Evolutionary conservation across 2,329 filamentous ascomycete genomes (phyloP), one percentile per base, ranked within the genome.

Genomic region (Pseudodiploospora longispora): DNA sequence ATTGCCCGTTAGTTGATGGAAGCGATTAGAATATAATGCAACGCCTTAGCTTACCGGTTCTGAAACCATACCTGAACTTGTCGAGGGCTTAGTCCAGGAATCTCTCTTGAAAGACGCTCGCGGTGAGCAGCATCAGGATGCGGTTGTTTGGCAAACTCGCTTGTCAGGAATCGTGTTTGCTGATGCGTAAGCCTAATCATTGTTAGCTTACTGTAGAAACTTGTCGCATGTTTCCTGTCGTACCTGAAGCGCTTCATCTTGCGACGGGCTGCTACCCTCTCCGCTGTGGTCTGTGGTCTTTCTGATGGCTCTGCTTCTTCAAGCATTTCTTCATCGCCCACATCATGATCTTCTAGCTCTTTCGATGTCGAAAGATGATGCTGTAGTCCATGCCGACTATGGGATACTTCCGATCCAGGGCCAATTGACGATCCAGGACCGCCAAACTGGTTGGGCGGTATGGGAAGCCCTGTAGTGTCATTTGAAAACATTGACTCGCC

Each of bases 61-160:
- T 97, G 90, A 66, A 97, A 97, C 91, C 90, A 97, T 40, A 97
- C 90, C 64, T 97, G 90, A 27, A 97, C 91, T 62, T 97, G 90
- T 49, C 90, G 80, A 33, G 90, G 87, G 56, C 87, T 95, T 40
- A 97, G 68, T 1, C 90, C 91, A 30, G 91, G 90, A 38, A 97
- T 96, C 61, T 96, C 88, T 50, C 85, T 75, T 4, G 90, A 91
- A 33, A 97, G 72, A 38, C 88, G 77, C 61, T 95, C 90, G 50
- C 90, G 77, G 63, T 95, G 89, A 38, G 87, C 86, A 35, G 90
- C 90, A 66, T 97, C 90, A 6, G 90, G 90, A 61, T 96, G 90
- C 27, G 90, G 87, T 61, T 97, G 89, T 56, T 93, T 89, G 46
- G 89, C 86, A 59, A 96, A 97, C 62, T 97, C 90, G 65, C 87